Conservation (phyloP, 2,329 filamentous ascomycete genomes). For the Calonectria hawksworthii region DNA sequence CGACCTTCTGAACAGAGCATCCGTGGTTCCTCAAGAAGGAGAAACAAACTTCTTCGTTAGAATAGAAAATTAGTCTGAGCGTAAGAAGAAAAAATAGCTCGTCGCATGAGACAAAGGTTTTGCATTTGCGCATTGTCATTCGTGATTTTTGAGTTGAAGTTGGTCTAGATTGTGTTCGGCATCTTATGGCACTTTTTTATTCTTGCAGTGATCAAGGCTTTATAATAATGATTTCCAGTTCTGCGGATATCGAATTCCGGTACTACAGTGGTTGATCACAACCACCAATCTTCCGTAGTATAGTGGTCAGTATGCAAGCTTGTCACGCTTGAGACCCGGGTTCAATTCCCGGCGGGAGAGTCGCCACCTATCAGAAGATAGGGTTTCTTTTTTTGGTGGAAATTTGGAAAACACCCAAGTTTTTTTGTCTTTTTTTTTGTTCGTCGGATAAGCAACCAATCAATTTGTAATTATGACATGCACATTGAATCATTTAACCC, state of each 20-base stretch:
- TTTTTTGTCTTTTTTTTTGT: no score
- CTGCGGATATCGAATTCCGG: background rate
- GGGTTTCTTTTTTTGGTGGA: background rate
- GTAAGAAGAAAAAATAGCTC: background rate
- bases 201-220: no score
- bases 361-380: background rate
- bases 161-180: background rate
- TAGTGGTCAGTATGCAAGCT: constrained; percentile 15
- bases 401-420: no score
- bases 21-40: background rate
- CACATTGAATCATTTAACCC: no score
- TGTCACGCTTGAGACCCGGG: constrained; percentile 14
- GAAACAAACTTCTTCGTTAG: constrained; percentile 14
- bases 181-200: background rate
- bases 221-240: background rate
- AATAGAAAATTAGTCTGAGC: background rate
- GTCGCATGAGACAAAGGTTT: background rate
- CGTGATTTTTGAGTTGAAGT: background rate
- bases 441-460: no score
- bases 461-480: no score
- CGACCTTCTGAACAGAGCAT: background rate
- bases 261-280: constrained; percentile 8
- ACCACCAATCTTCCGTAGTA: constrained; percentile 2
- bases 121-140: background rate
- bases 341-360: constrained; percentile 14